Percentiles rank a stretch among this genome's conserved stretches.
Evolutionary conservation across 2,329 filamentous ascomycete species (phyloP).

Genomic region (Trichoderma koningiopsis): DNA sequence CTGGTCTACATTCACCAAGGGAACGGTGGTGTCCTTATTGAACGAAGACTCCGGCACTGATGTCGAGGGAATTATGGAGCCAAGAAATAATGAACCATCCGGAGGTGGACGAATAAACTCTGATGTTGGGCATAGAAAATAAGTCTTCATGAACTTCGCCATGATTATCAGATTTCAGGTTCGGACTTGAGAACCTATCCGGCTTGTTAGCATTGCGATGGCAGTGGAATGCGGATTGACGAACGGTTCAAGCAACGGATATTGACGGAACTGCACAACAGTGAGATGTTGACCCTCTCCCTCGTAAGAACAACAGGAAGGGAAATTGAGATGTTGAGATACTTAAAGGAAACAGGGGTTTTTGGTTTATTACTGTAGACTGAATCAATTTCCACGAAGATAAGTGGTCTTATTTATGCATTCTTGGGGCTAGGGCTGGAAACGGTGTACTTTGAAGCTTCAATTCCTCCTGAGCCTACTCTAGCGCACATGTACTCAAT

Average conservation of each 20-base stretch:
- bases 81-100: not conserved
- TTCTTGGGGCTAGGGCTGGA: too few relatives aligned
- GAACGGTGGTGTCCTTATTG: not conserved
- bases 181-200: not conserved
- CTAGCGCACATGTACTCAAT: too few relatives aligned
- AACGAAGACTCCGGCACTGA: not conserved
- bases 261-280: not conserved
- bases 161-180: not conserved
- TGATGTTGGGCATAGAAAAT: constrained; percentile 9
- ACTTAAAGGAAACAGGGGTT: too few relatives aligned
- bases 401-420: too few relatives aligned
- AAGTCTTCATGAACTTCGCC: constrained; percentile 3
- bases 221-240: not conserved
- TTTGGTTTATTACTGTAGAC: too few relatives aligned
- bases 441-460: too few relatives aligned
- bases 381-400: too few relatives aligned
- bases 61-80: not conserved
- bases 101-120: not conserved
- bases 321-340: too few relatives aligned
- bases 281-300: not conserved
- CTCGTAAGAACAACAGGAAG: too few relatives aligned
- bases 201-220: not conserved
- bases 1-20: not conserved
- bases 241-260: not conserved
- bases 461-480: too few relatives aligned